phyloP scores from a whole-genome alignment of 345 rosid genomes.

The Citrus hindsii region DNA sequence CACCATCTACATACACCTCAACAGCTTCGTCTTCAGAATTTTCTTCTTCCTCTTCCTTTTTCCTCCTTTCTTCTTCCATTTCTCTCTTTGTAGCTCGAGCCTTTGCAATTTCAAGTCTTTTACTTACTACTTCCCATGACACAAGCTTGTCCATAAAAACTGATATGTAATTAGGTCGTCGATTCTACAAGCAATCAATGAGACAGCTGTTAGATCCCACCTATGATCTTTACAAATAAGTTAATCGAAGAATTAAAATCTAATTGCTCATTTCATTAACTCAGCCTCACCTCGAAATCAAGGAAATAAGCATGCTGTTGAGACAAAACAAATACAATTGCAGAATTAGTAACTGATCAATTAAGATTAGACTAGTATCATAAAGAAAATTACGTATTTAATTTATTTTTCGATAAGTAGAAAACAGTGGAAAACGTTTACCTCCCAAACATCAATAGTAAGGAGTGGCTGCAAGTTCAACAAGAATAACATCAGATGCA shows the following conservation, averaged over 20 bases:
- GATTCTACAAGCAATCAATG: constrained; percentile 42
- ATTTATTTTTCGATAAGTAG: not conserved
- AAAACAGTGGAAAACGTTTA: constrained; percentile 15
- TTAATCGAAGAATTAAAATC: not conserved
- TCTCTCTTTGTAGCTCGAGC: constrained; percentile 58
- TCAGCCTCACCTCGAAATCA: constrained; percentile 69
- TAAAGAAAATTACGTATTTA: not conserved
- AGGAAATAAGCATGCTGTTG: constrained; percentile 93
- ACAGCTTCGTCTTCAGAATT: constrained; percentile 27
- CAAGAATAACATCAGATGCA: constrained; percentile 17
- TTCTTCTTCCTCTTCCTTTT: constrained; percentile 28
- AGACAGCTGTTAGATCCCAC: not conserved
- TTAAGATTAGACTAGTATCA: not conserved
- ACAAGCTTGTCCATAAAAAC: constrained; percentile 76
- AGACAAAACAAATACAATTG: constrained; percentile 15
- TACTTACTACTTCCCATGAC: constrained; percentile 83
- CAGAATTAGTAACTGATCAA: constrained; percentile 11
- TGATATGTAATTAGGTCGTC: constrained; percentile 61
- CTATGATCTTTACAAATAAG: not conserved
- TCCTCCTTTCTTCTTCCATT: constrained; percentile 50
- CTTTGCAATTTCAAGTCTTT: constrained; percentile 68
- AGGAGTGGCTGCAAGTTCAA: constrained; percentile 77
- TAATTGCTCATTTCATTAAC: not conserved
- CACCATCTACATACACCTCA: constrained; percentile 33
- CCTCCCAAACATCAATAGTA: constrained; percentile 97